phyloP scores from a whole-genome alignment of 495 filamentous ascomycete genomes.

The Choiromyces venosus region DNA sequence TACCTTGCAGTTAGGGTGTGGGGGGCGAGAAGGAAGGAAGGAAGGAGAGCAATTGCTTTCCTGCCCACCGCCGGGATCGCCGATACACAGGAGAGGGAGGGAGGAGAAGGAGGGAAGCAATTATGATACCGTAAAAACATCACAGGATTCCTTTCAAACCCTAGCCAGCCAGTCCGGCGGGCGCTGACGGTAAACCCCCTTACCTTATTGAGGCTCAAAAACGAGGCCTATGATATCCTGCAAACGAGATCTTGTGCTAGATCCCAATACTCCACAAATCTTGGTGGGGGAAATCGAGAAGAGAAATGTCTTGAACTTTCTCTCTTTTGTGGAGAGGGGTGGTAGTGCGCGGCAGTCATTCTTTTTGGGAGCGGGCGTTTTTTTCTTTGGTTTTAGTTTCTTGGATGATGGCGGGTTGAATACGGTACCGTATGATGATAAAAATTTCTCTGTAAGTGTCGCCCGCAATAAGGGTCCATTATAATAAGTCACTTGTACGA shows the following conservation, averaged over 20 bases:
- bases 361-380: not conserved
- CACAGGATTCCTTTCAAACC: not conserved
- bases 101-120: not conserved
- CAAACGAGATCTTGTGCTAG: not conserved
- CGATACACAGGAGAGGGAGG: not conserved
- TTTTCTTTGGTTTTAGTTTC: not conserved
- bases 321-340: not conserved
- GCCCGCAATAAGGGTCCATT: no score
- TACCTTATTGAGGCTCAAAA: not conserved
- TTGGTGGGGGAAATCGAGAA: not conserved
- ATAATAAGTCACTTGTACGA: not conserved
- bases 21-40: not conserved
- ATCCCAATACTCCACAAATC: not conserved
- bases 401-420: no score
- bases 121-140: not conserved
- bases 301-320: not conserved
- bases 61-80: no score
- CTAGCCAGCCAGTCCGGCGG: not conserved
- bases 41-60: no score
- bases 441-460: not conserved
- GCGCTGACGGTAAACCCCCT: not conserved
- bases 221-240: not conserved
- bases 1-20: no score
- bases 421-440: not conserved
- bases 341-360: not conserved